Percentiles rank a stretch among this genome's conserved stretches.
Evolutionary conservation across 805 yeast genomes (phyloP).

Genomic region (Kodamaea kaohsiungensis): DNA sequence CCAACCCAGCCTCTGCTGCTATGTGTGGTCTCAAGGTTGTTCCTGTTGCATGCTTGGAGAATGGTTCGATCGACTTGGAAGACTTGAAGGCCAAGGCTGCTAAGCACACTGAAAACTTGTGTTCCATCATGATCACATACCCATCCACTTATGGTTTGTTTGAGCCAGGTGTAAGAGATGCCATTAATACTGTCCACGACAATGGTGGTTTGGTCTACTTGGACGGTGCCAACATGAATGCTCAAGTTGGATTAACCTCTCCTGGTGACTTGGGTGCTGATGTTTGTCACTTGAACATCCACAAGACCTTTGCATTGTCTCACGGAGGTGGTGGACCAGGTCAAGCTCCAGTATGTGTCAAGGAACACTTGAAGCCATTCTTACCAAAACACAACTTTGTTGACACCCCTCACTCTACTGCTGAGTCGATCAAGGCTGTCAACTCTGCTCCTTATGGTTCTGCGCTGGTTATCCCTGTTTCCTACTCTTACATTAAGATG

Average conservation of each 20-base stretch:
- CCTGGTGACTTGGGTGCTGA: constrained; percentile 99
- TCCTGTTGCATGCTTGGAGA: constrained; percentile 79
- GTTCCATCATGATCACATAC: constrained; percentile 94
- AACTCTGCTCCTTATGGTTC: constrained; percentile 96
- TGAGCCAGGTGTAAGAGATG: constrained; percentile 85
- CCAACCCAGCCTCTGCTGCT: constrained; percentile 98
- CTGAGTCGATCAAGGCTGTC: constrained; percentile 68
- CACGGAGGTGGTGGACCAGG: constrained; percentile 99
- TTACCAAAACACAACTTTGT: constrained; percentile 77
- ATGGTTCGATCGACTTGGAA: constrained; percentile 82
- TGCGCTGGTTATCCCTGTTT: constrained; percentile 88
- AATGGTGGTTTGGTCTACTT: constrained; percentile 95
- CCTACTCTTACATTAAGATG: constrained; percentile 93
- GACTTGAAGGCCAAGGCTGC: constrained; percentile 76
- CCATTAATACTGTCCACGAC: constrained; percentile 80
- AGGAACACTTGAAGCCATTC: constrained; percentile 72
- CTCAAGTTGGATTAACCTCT: constrained; percentile 95
- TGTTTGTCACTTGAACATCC: constrained; percentile 95
- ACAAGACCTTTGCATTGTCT: constrained; percentile 96
- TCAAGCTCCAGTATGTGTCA: constrained; percentile 96
- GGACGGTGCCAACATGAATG: constrained; percentile 99
- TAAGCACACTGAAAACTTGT: constrained; percentile 67
- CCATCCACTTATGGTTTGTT: constrained; percentile 97
- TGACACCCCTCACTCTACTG: constrained; percentile 48
- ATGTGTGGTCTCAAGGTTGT: constrained; percentile 96